Percentiles rank a stretch among this genome's conserved stretches.
Conservation (phyloP, 768 basidiomycete species). For the Myochromella boudieri region DNA sequence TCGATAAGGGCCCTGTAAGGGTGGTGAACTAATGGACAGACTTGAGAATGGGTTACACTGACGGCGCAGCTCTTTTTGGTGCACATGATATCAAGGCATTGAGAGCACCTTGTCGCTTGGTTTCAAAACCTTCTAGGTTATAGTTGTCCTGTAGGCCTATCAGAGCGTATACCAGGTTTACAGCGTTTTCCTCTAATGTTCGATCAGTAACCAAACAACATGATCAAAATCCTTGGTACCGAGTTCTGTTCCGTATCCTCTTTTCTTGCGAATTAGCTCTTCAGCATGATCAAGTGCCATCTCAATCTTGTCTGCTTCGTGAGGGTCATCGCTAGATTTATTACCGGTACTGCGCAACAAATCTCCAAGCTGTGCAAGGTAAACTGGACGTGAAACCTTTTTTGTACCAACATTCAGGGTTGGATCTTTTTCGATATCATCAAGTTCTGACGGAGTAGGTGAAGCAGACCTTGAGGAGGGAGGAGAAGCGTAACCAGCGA, state of each 20-base stretch:
- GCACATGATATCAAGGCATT: conserved; percentile 80
- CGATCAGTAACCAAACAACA: background rate
- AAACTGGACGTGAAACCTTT: conserved; percentile 82
- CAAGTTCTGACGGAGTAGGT: conserved; percentile 79
- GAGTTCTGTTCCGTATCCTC: conserved; percentile 83
- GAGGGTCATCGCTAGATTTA: conserved; percentile 52
- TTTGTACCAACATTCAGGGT: conserved; percentile 68
- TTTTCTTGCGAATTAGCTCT: conserved; percentile 81
- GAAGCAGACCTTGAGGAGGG: conserved; percentile 72
- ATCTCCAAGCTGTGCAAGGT: conserved; percentile 80
- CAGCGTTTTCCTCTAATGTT: conserved; percentile 81
- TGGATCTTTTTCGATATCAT: conserved; percentile 84
- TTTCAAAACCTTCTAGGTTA: conserved; percentile 77
- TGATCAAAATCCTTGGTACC: conserved; percentile 46
- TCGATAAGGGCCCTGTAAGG: conserved; percentile 72
- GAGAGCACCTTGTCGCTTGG: conserved; percentile 72
- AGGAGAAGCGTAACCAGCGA: conserved; percentile 75
- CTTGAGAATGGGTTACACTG: conserved; percentile 30
- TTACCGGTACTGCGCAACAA: conserved; percentile 66
- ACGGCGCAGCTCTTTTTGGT: conserved; percentile 82
- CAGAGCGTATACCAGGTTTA: conserved; percentile 73
- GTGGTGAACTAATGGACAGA: background rate
- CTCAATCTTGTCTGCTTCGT: conserved; percentile 76
- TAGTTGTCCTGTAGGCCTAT: conserved; percentile 80
- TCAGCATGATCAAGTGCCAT: conserved; percentile 81